Evolutionary conservation across 1,284 basidiomycete genomes (phyloP).

Genomic region (Cryptococcus sp.): DNA sequence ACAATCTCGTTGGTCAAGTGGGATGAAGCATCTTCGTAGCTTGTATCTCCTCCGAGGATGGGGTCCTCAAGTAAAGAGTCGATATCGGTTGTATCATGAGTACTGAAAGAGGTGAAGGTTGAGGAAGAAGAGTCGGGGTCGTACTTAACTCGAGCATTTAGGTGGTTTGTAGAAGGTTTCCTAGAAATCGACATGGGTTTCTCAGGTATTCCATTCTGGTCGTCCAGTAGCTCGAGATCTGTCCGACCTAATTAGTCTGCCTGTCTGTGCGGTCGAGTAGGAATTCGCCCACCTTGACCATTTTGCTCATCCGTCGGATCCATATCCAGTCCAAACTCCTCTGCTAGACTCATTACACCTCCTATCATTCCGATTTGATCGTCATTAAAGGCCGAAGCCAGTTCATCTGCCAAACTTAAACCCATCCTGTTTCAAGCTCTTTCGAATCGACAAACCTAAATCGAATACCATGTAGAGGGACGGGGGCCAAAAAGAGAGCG

Average conservation of each 20-base stretch:
- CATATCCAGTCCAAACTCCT: constrained; percentile 5
- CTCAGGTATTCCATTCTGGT: not conserved
- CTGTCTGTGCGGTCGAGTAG: not conserved
- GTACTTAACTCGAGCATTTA: not conserved
- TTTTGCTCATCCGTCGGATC: not conserved
- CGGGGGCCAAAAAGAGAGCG: no score
- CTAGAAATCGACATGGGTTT: no score
- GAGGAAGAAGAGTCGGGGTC: not conserved
- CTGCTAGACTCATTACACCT: not conserved
- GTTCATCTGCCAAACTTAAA: not conserved
- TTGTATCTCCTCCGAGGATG: not conserved
- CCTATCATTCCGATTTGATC: not conserved
- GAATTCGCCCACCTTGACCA: not conserved
- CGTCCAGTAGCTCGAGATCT: not conserved
- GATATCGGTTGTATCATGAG: not conserved
- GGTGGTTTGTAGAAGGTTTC: not conserved
- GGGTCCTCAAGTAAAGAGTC: not conserved
- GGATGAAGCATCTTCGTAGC: not conserved
- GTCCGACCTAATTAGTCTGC: not conserved
- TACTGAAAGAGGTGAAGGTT: no score
- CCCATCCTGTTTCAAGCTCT: not conserved
- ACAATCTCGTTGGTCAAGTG: not conserved
- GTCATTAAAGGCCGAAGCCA: not conserved
- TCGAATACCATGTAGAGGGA: no score
- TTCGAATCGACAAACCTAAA: no score